Evolutionary conservation across 306 rosid genomes (phyloP), one percentile per base, ranked within the genome.

Genomic region (Cicer cuneatum): DNA sequence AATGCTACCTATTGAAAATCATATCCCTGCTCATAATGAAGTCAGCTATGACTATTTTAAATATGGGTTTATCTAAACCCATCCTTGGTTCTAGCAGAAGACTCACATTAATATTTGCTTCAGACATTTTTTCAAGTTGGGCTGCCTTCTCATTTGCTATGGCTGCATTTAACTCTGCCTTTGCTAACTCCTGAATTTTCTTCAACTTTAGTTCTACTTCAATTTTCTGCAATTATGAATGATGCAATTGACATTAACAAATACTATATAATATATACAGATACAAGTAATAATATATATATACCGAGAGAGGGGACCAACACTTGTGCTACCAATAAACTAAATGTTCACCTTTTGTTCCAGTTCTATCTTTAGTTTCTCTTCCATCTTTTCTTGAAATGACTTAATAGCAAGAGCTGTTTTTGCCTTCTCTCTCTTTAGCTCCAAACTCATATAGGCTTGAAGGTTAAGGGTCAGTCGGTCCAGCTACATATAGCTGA

Each of bases 91-190:
- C 73, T 47, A 71, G 72, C 66, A 56, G 63, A 82, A 81, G 45
- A 51, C 98, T 90, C 81, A 94, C 99, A 81, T 90, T 81, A 82
- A 89, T 86, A 82, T 92, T 85, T 90, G 96, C 95, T 86, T 92
- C 96, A 6, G 93, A 78, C 89, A 94, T 86, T 88, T 86, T 92
- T 81, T 89, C 97, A 74, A 94, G 80, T 78, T 94, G 97, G 78
- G 88, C 81, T 59, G 96, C 87, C 92, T 90, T 94, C 89, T 94
- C 99, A 71, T 82, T 88, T 33, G 92, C 96, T 78, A 94, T 82
- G 82, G 84, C 83, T 33, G 97, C 96, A 78, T 89, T 85, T 76
- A 88, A 81, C 86, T 86, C 90, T 24, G 95, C 96, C 86, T 89
- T 90, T 65, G 96, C 88, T 38, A 92, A 81, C 65, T 92, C 97